Percentiles rank a stretch among this genome's conserved stretches.
Conservation (phyloP, 495 filamentous ascomycete genomes). For the Bryoglossum gracile region DNA sequence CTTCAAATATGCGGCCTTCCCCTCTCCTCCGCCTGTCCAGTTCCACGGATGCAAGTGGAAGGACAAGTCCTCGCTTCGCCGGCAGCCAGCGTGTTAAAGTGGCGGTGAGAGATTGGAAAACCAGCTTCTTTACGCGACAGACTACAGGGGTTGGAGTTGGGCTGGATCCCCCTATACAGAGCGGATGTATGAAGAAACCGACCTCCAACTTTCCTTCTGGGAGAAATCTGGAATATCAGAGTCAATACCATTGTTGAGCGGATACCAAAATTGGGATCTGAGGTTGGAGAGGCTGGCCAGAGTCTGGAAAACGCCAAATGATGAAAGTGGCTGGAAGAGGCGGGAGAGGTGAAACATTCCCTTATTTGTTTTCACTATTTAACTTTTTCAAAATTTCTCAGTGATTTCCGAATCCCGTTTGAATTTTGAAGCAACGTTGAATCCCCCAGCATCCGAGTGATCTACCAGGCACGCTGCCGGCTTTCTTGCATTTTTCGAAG, state of each 20-base stretch:
- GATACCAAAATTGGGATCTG: neutral
- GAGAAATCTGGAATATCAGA: neutral
- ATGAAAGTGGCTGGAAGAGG: too few species aligned
- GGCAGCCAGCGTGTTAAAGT: constrained; percentile 17
- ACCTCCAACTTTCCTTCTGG: neutral
- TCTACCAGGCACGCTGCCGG: constrained; percentile 9
- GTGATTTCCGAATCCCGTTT: too few species aligned
- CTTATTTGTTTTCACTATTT: too few species aligned
- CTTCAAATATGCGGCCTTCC: constrained; percentile 27
- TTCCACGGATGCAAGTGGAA: constrained; percentile 4
- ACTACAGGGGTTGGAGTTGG: constrained; percentile 9
- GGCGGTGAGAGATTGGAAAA: constrained; percentile 20
- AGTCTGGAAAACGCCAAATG: too few species aligned
- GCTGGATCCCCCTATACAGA: neutral
- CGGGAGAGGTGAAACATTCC: neutral
- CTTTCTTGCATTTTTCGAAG: neutral
- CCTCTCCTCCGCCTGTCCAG: constrained; percentile 10
- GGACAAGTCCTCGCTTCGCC: constrained; percentile 4
- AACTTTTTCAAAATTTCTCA: too few species aligned
- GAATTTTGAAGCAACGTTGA: too few species aligned
- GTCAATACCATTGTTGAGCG: neutral
- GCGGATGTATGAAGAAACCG: neutral
- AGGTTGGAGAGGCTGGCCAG: neutral
- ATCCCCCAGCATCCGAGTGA: too few species aligned
- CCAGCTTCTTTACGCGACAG: constrained; percentile 10